These are phyloP conservation scores for Alternaria gansuensis DNA, from an alignment of 2,329 filamentous ascomycete species.

Conservation along the genomic window DNA sequence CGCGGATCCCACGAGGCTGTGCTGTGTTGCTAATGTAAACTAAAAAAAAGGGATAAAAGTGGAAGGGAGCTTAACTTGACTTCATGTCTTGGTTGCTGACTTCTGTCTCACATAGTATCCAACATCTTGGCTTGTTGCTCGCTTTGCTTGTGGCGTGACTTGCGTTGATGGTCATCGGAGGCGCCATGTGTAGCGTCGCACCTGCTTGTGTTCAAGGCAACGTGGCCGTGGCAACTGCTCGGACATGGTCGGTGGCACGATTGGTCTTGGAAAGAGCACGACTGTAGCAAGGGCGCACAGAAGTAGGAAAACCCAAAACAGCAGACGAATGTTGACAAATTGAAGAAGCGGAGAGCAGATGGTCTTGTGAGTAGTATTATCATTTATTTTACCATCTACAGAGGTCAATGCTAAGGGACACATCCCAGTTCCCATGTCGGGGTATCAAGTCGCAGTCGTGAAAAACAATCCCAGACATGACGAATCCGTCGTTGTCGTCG, in stretches of 20 bases:
- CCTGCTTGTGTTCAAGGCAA: not conserved
- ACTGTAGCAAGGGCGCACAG: not conserved
- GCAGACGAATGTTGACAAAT: not conserved
- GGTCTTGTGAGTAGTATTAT: slow-evolving; percentile 29
- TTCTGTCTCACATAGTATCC: not conserved
- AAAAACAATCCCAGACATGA: slow-evolving; percentile 33
- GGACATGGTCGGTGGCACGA: not conserved
- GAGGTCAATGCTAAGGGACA: slow-evolving; percentile 21
- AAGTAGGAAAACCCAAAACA: not conserved
- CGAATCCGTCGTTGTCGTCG: slow-evolving; percentile 36
- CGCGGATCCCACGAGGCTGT: not conserved
- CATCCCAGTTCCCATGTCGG: slow-evolving; percentile 32
- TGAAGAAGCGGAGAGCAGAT: not conserved
- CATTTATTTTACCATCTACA: slow-evolving; percentile 41
- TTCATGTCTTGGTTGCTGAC: not conserved
- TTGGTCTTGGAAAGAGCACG: too few species aligned
- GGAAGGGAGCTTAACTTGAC: slow-evolving; percentile 1
- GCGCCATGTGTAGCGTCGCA: not conserved
- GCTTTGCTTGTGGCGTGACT: not conserved
- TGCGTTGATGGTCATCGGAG: too few species aligned
- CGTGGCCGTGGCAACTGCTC: not conserved
- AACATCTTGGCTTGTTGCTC: not conserved
- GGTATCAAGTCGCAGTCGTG: slow-evolving; percentile 47
- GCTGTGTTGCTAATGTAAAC: not conserved
- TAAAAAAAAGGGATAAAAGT: slow-evolving; percentile 3